Conservation (phyloP, 306 rosid species). For the Vigna hirtella region DNA sequence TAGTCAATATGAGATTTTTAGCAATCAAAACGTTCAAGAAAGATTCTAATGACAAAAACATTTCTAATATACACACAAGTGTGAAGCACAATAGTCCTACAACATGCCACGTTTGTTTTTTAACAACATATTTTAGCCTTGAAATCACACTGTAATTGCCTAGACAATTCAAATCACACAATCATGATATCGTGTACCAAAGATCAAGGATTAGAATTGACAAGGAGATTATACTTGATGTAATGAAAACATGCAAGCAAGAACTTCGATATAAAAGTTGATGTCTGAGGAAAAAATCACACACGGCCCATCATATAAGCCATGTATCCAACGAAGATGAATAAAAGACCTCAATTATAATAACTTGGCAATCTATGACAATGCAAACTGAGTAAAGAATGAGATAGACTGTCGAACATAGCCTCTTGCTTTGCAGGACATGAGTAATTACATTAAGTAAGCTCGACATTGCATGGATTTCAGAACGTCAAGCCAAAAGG, state of each 20-base stretch:
- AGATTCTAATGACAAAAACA: slow-evolving; percentile 3
- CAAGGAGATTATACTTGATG: slow-evolving; percentile 13
- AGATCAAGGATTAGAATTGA: slow-evolving; percentile 16
- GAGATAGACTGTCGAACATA: background rate
- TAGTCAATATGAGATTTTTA: too few species aligned
- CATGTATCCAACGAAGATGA: slow-evolving; percentile 15
- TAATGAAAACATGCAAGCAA: slow-evolving; percentile 13
- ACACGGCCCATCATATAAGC: background rate
- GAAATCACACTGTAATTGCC: background rate
- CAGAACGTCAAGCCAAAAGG: slow-evolving; percentile 46
- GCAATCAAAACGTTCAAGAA: background rate
- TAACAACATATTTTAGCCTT: background rate
- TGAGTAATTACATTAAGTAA: slow-evolving; percentile 57
- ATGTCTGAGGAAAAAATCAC: background rate
- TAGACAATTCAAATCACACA: background rate
- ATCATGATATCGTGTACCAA: slow-evolving; percentile 27
- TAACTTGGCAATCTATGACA: slow-evolving; percentile 4
- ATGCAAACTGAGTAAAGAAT: background rate
- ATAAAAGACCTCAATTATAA: slow-evolving; percentile 20
- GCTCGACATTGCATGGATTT: slow-evolving; percentile 66
- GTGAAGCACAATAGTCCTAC: slow-evolving; percentile 16
- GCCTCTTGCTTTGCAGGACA: slow-evolving; percentile 30
- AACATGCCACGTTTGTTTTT: background rate
- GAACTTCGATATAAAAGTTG: slow-evolving; percentile 1
- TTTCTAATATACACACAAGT: background rate